A percentile compares a stretch with the other conserved stretches of the same genome.
These are phyloP conservation scores for Allomyces macrogynus DNA, from an alignment of 192 early-diverging fungal genomes.

Conservation along the genomic window DNA sequence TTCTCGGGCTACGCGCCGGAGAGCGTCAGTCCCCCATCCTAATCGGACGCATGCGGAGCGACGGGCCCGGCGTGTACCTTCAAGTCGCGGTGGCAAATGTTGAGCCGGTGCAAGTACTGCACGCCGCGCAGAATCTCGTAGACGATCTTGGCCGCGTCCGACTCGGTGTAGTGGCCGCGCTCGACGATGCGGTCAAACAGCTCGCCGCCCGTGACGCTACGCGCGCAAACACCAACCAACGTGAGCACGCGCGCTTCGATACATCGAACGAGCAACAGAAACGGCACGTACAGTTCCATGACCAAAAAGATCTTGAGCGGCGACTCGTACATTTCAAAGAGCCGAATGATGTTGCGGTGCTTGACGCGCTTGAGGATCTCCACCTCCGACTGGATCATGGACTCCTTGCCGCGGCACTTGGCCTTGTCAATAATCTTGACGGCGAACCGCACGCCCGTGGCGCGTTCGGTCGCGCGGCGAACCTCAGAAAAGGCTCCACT, in stretches of 20 bases:
- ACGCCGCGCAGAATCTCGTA: conserved; percentile 39
- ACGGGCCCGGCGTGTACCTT: conserved; percentile 56
- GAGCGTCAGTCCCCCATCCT: not conserved
- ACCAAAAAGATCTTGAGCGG: conserved; percentile 14
- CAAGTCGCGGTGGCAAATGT: conserved; percentile 86
- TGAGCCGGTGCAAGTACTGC: conserved; percentile 60
- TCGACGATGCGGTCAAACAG: conserved; percentile 80
- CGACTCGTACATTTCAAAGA: conserved; percentile 8
- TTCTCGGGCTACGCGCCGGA: not conserved
- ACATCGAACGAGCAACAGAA: conserved; percentile 10
- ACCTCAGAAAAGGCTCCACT: conserved; percentile 37
- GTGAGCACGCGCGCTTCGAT: conserved; percentile 8
- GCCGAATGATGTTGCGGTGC: conserved; percentile 27
- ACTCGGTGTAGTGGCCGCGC: conserved; percentile 49
- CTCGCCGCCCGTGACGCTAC: conserved; percentile 65
- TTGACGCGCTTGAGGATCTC: conserved; percentile 43
- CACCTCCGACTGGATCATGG: conserved; percentile 50
- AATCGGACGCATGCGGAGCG: not conserved
- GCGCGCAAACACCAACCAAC: conserved; percentile 14
- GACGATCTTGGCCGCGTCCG: conserved; percentile 55
- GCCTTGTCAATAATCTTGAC: conserved; percentile 51
- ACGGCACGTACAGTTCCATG: conserved; percentile 11
- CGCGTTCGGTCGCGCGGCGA: conserved; percentile 23
- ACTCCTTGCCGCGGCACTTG: conserved; percentile 42
- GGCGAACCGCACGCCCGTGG: conserved; percentile 33